Base-by-base conservation (phyloP, 106 monocot genomes). In the Apostasia shenzhenica region DNA sequence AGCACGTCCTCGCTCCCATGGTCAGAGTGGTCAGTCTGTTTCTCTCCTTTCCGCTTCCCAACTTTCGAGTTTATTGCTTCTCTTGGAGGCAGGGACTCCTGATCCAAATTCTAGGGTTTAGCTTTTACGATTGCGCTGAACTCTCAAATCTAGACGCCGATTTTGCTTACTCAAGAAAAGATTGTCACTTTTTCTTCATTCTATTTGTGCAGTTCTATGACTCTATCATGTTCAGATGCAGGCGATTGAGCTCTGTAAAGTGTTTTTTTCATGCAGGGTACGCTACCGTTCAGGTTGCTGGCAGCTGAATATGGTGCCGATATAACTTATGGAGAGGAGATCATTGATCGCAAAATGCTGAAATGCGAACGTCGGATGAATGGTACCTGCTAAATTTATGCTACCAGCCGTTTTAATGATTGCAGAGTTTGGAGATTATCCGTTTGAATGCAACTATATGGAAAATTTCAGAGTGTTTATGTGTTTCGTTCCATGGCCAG, bases 241-340 rank as follows among this genome's bases (percentile, higher is more conserved):
- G n/a, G 62, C 9, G 44, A 50, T 9, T 13, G 5, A 13, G 57
- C 49, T 44, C 0, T 40, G 45, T 5, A 8, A 6, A 72, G 41
- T 3, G 1, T 7, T 72, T 7, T 72, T 48, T 42, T 67, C 6
- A 71, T 63, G 67, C 59, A 92, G 95, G 97, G 97, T 9, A 90
- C 92, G 2, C 63, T 97, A 41, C 89, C 97, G 1, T 83, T 97
- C 58, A 80, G 97, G 73, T 49, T 87, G 55, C 75, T 97, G 63
- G 89, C 89, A 7, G 86, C 87, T 5, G 72, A 89, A 45, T 92
- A 92, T 72, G 97, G 92, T 56, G 97, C 97, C 39, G 87, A 97
- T 73, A 92, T 97, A 57, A 97, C 97, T 49, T 97, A 97, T 55
- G 92, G 97, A 13, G 97, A 97, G 82, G 97, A 97, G 76, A 97